These are phyloP conservation scores for Cadophora gregata DNA, from an alignment of 2,329 filamentous ascomycete species.

Conservation along the genomic window DNA sequence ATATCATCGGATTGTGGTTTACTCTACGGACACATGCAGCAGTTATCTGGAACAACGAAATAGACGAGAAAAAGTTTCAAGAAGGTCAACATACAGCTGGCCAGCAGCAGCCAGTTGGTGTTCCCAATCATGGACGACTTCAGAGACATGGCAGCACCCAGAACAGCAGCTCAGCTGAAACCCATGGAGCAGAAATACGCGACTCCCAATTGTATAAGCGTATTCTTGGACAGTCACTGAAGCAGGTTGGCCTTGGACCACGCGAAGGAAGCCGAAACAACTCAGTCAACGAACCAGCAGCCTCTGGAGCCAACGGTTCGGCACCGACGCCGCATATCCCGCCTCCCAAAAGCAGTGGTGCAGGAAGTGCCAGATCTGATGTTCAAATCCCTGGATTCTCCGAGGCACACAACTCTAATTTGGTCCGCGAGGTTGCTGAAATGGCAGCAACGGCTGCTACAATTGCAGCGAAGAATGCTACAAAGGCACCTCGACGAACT, in stretches of 20 bases:
- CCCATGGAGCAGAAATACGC: constrained; percentile 67
- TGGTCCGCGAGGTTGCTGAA: constrained; percentile 89
- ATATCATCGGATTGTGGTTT: constrained; percentile 93
- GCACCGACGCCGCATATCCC: constrained; percentile 72
- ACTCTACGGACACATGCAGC: constrained; percentile 95
- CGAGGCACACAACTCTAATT: constrained; percentile 78
- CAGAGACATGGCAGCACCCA: constrained; percentile 39
- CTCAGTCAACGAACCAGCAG: constrained; percentile 41
- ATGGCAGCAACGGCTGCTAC: constrained; percentile 91
- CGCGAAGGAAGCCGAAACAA: constrained; percentile 53
- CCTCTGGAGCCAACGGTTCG: constrained; percentile 50
- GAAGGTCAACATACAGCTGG: constrained; percentile 49
- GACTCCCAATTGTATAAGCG: constrained; percentile 92
- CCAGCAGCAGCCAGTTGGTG: constrained; percentile 38
- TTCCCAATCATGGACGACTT: constrained; percentile 34
- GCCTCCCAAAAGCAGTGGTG: constrained; percentile 67
- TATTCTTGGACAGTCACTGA: constrained; percentile 88
- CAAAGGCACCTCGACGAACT: constrained; percentile 57
- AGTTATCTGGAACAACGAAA: constrained; percentile 92
- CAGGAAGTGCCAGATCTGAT: constrained; percentile 52
- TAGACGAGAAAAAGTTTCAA: constrained; percentile 75
- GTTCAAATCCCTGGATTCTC: constrained; percentile 73
- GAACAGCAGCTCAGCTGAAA: constrained; percentile 32
- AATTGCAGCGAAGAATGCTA: constrained; percentile 81
- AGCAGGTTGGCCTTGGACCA: constrained; percentile 74